Percentiles rank a stretch among this genome's conserved stretches.
Evolutionary conservation across 23 red algal genomes (phyloP).

Genomic region (Chondrus crispus): DNA sequence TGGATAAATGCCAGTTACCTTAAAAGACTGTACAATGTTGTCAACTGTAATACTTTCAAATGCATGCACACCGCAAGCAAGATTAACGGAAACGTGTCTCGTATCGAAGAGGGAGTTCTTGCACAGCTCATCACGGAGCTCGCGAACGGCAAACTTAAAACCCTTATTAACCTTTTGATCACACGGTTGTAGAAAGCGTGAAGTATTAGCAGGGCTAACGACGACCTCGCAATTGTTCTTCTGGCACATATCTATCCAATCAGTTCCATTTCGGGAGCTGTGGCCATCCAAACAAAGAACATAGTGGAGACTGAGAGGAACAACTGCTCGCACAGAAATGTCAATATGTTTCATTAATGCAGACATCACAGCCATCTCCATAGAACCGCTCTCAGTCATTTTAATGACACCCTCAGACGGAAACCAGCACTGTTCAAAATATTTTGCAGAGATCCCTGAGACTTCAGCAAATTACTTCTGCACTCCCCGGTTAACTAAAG

Average conservation of each 20-base stretch:
- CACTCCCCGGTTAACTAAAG: too few relatives aligned
- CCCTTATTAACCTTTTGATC: neutral
- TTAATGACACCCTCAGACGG: neutral
- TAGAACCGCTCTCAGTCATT: neutral
- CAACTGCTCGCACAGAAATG: neutral
- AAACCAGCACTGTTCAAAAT: too few relatives aligned
- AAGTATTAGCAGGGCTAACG: neutral
- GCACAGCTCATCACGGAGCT: neutral
- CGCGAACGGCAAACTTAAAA: neutral
- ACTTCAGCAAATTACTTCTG: too few relatives aligned
- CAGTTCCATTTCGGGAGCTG: neutral
- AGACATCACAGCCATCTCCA: neutral
- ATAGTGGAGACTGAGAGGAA: neutral
- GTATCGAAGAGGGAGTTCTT: neutral
- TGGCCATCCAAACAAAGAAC: slow-evolving; percentile 11
- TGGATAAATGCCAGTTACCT: neutral
- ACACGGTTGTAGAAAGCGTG: slow-evolving; percentile 33
- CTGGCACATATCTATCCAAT: neutral
- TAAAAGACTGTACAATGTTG: neutral
- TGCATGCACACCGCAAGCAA: slow-evolving; percentile 5
- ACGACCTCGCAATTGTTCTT: neutral
- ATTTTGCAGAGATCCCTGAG: too few relatives aligned
- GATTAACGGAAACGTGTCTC: neutral
- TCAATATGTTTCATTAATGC: neutral
- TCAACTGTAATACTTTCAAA: neutral